A percentile compares a stretch with the other conserved stretches of the same genome.
These are phyloP conservation scores for Pneumocystis wakefieldiae DNA, from an alignment of 1,139 yeast genomes.

Conservation along the genomic window DNA sequence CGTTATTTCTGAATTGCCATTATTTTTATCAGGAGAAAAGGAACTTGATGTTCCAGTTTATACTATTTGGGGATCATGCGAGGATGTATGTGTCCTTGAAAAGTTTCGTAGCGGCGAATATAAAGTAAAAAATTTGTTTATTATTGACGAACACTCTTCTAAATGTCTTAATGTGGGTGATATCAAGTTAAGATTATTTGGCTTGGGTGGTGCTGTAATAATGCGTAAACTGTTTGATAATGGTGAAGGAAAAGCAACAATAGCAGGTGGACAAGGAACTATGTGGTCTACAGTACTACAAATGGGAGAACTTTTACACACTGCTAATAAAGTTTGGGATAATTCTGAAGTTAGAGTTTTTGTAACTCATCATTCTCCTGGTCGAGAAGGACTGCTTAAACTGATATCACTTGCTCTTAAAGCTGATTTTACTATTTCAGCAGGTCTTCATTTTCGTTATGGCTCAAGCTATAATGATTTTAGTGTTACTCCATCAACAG, in stretches of 20 bases:
- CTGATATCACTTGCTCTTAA: conserved; percentile 53
- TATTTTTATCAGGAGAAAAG: conserved; percentile 35
- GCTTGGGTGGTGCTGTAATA: conserved; percentile 58
- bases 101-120: conserved; percentile 43
- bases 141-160: conserved; percentile 41
- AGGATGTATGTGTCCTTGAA: conserved; percentile 52
- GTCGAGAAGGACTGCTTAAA: conserved; percentile 50
- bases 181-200: conserved; percentile 41
- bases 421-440: conserved; percentile 58
- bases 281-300: conserved; percentile 63
- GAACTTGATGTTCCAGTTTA: conserved; percentile 50
- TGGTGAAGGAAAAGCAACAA: conserved; percentile 34
- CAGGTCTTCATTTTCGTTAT: conserved; percentile 58
- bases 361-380: conserved; percentile 53
- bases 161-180: conserved; percentile 26
- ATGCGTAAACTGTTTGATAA: conserved; percentile 56
- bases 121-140: conserved; percentile 39
- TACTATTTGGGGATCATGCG: conserved; percentile 61
- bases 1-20: conserved; percentile 37
- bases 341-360: conserved; percentile 42
- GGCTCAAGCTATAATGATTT: conserved; percentile 59
- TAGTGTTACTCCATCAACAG: conserved; percentile 48
- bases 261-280: conserved; percentile 59
- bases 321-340: conserved; percentile 30
- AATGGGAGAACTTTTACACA: conserved; percentile 45